phyloP scores from a whole-genome alignment of 2,329 filamentous ascomycete genomes.

The Alternaria sp. region DNA sequence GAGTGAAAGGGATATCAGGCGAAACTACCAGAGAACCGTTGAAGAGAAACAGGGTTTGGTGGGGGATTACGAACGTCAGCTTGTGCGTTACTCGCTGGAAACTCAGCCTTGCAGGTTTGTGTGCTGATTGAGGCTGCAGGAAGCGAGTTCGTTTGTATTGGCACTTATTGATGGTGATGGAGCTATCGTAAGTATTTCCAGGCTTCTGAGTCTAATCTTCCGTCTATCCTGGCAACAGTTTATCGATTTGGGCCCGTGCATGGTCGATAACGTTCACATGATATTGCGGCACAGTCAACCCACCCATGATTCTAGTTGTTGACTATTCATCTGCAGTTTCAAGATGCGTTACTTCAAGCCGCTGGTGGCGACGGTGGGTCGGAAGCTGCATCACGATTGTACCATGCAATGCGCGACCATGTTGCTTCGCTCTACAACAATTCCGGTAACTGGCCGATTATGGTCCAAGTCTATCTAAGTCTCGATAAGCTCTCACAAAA shows the following conservation, averaged over 20 bases:
- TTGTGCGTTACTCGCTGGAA: slow-evolving; percentile 29
- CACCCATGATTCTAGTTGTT: not conserved
- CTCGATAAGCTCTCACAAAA: slow-evolving; percentile 57
- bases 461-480: slow-evolving; percentile 59
- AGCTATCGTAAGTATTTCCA: slow-evolving; percentile 51
- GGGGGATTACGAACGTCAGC: slow-evolving; percentile 31
- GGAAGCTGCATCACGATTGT: slow-evolving; percentile 56
- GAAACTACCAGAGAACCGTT: slow-evolving; percentile 41
- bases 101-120: slow-evolving; percentile 3
- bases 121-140: slow-evolving; percentile 27
- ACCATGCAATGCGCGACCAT: slow-evolving; percentile 54
- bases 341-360: slow-evolving; percentile 54
- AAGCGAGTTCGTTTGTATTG: slow-evolving; percentile 55
- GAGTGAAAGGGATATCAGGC: slow-evolving; percentile 44
- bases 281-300: not conserved
- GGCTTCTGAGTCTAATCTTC: not conserved
- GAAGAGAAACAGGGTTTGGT: slow-evolving; percentile 32
- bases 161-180: slow-evolving; percentile 61
- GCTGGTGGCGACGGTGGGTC: slow-evolving; percentile 56
- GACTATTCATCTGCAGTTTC: slow-evolving; percentile 46
- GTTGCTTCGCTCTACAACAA: slow-evolving; percentile 53
- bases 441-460: slow-evolving; percentile 55
- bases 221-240: not conserved
- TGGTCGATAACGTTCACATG: not conserved
- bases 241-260: not conserved